Percentiles rank a stretch among this genome's conserved stretches.
Evolutionary conservation across 805 yeast species (phyloP).

Genomic region (Metschnikowia lunata): DNA sequence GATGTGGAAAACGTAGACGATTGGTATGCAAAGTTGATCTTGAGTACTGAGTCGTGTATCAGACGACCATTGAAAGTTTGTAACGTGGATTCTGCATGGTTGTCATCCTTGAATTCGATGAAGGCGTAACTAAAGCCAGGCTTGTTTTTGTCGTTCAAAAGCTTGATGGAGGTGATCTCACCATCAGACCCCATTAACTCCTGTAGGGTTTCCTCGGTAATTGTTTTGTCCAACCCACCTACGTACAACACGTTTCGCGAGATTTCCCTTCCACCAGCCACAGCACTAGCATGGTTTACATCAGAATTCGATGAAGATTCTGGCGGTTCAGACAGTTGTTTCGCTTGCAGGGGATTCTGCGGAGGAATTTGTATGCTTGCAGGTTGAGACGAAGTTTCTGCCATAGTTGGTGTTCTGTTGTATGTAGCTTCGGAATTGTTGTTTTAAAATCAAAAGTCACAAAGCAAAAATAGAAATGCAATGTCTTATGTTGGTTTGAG

Average conservation of each 20-base stretch:
- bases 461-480: too few relatives aligned
- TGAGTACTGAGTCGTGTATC: slow-evolving; percentile 52
- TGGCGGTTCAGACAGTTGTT: background rate
- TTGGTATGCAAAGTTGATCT: slow-evolving; percentile 81
- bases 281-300: slow-evolving; percentile 57
- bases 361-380: background rate
- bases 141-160: slow-evolving; percentile 70
- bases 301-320: slow-evolving; percentile 4
- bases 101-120: slow-evolving; percentile 61
- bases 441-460: too few relatives aligned
- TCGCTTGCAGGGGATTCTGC: background rate
- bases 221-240: slow-evolving; percentile 63
- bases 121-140: slow-evolving; percentile 79
- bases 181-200: slow-evolving; percentile 63
- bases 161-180: slow-evolving; percentile 58
- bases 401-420: background rate
- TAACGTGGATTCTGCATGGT: slow-evolving; percentile 59
- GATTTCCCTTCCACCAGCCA: slow-evolving; percentile 77
- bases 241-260: slow-evolving; percentile 72
- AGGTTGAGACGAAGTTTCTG: slow-evolving; percentile 2
- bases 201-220: slow-evolving; percentile 57
- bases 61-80: slow-evolving; percentile 55
- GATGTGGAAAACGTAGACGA: slow-evolving; percentile 60
- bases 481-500: too few relatives aligned
- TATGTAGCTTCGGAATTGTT: background rate